These are phyloP conservation scores for Kernera saxatilis DNA, from an alignment of 345 rosid species.

Conservation along the genomic window DNA sequence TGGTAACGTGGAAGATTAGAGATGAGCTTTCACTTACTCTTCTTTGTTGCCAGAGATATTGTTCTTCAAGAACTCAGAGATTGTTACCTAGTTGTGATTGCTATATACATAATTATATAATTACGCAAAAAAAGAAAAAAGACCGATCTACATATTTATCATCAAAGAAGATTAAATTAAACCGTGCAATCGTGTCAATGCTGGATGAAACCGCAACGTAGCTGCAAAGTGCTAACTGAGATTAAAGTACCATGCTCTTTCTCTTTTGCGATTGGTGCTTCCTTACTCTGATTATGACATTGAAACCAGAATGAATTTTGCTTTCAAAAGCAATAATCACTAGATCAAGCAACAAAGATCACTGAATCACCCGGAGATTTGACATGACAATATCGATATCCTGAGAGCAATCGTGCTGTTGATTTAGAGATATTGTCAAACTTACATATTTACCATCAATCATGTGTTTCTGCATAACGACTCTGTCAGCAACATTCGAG, in stretches of 20 bases:
- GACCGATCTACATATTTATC: background rate
- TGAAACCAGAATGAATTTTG: too few species aligned
- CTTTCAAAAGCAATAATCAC: background rate
- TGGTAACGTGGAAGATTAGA: too few species aligned
- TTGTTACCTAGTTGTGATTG: slow-evolving; percentile 70
- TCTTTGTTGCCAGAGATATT: slow-evolving; percentile 74
- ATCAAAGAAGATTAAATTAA: background rate
- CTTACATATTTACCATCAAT: slow-evolving; percentile 6
- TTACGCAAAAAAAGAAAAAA: background rate
- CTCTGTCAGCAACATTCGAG: slow-evolving; percentile 65
- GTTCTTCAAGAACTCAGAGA: slow-evolving; percentile 90
- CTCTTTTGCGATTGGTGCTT: too few species aligned
- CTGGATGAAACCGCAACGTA: background rate
- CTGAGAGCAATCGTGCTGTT: background rate
- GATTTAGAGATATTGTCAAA: background rate
- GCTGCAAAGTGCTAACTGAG: background rate
- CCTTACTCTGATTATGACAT: too few species aligned
- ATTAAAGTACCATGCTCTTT: background rate
- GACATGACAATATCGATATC: too few species aligned
- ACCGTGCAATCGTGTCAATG: too few species aligned
- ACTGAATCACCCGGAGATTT: background rate
- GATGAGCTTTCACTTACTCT: slow-evolving; percentile 53
- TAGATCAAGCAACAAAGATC: background rate
- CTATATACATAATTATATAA: slow-evolving; percentile 18
- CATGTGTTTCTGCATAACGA: background rate